phyloP scores from a whole-genome alignment of 2,329 filamentous ascomycete species.

The Blastomyces emzantsi region DNA sequence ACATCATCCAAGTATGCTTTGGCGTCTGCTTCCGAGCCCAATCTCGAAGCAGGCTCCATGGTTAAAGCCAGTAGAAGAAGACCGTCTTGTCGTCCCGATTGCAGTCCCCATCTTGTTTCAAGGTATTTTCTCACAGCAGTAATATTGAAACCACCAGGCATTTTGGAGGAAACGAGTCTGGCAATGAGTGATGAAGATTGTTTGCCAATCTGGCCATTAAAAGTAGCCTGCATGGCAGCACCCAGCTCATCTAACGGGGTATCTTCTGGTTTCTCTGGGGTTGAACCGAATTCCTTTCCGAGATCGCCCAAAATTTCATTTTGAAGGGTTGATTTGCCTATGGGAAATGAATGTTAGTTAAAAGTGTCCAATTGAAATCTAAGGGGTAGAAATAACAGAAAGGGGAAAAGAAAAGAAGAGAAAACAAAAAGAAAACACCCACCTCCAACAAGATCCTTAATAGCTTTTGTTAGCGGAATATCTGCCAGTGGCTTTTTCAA shows the following conservation, averaged over 20 bases:
- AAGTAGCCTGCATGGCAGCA: slow-evolving; percentile 94
- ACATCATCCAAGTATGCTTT: slow-evolving; percentile 88
- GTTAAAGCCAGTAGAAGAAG: slow-evolving; percentile 81
- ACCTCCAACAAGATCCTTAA: slow-evolving; percentile 98
- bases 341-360: slow-evolving; percentile 1
- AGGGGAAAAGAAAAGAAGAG: neutral
- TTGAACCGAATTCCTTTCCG: slow-evolving; percentile 96
- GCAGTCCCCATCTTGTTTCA: slow-evolving; percentile 87
- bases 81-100: slow-evolving; percentile 78
- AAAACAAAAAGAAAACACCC: slow-evolving; percentile 31
- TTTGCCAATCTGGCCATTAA: slow-evolving; percentile 96
- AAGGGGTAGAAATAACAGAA: neutral
- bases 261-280: slow-evolving; percentile 97
- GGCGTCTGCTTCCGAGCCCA: slow-evolving; percentile 81
- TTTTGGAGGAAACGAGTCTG: slow-evolving; percentile 93
- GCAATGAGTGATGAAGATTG: slow-evolving; percentile 90
- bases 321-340: slow-evolving; percentile 95
- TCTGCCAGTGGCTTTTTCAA: slow-evolving; percentile 89
- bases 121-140: slow-evolving; percentile 91
- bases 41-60: slow-evolving; percentile 79
- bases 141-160: slow-evolving; percentile 99
- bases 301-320: slow-evolving; percentile 98
- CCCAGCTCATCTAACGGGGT: slow-evolving; percentile 91
- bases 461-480: slow-evolving; percentile 87
- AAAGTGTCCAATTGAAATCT: neutral